phyloP scores from a whole-genome alignment of 2,329 filamentous ascomycete genomes.

The Fusarium albosuccineum region DNA sequence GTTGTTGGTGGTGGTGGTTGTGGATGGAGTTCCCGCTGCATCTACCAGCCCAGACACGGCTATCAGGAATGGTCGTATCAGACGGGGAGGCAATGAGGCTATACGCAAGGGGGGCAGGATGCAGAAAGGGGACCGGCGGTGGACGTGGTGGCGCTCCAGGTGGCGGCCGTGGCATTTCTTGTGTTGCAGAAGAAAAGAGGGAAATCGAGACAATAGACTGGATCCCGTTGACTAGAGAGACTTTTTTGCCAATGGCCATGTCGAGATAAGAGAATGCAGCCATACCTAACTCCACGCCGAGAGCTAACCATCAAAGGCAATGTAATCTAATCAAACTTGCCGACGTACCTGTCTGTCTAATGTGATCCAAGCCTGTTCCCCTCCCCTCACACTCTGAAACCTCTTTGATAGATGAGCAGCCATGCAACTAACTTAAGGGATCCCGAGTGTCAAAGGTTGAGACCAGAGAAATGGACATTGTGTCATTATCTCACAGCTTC shows the following conservation, averaged over 20 bases:
- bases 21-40: constrained; percentile 20
- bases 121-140: constrained; percentile 1
- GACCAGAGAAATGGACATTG: constrained; percentile 7
- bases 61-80: constrained; percentile 17
- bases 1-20: neutral
- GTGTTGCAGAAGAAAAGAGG: constrained; percentile 10
- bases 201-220: constrained; percentile 19
- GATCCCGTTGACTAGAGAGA: constrained; percentile 2
- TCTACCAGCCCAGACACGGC: neutral
- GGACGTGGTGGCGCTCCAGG: constrained; percentile 22
- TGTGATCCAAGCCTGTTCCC: neutral
- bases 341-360: neutral
- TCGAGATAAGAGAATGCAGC: constrained; percentile 16
- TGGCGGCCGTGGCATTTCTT: constrained; percentile 3
- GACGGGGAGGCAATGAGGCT: constrained; percentile 23
- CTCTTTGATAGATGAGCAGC: neutral
- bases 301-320: too few relatives aligned
- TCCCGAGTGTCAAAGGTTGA: neutral
- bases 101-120: constrained; percentile 33
- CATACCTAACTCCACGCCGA: too few relatives aligned
- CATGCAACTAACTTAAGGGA: neutral
- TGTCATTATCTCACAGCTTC: constrained; percentile 4
- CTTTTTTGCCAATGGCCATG: constrained; percentile 1
- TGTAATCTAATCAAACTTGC: too few relatives aligned
- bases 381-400: constrained; percentile 18